Evolutionary conservation across 805 yeast genomes (phyloP).

Genomic region (Gaillardinia entomophila): DNA sequence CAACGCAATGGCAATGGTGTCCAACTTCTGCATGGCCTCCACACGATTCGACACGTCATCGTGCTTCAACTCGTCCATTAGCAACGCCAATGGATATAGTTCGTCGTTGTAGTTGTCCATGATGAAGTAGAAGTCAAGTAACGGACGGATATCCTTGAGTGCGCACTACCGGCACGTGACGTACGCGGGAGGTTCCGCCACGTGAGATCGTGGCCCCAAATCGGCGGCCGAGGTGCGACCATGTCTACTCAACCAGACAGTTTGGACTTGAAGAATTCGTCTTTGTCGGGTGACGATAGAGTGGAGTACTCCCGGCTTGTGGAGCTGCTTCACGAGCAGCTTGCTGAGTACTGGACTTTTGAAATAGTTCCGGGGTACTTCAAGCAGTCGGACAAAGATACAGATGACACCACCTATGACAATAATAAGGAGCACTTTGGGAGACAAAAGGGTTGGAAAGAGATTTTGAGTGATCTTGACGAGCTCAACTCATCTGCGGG

Average conservation of each 20-base stretch:
- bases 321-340: constrained; percentile 4
- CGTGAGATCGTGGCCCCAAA: too few relatives aligned
- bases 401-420: constrained; percentile 38
- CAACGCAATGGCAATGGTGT: constrained; percentile 89
- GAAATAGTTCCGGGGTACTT: constrained; percentile 39
- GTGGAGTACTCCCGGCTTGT: constrained; percentile 8
- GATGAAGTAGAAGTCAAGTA: constrained; percentile 1
- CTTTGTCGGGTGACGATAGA: constrained; percentile 14
- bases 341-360: constrained; percentile 24
- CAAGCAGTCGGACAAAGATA: constrained; percentile 35
- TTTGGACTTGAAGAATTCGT: constrained; percentile 27
- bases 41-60: constrained; percentile 93
- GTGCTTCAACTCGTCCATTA: constrained; percentile 95
- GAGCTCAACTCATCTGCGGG: constrained; percentile 17
- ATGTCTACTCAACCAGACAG: constrained; percentile 8
- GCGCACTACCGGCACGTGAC: too few relatives aligned
- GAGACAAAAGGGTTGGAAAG: constrained; percentile 28
- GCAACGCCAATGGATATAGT: constrained; percentile 87
- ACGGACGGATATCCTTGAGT: neutral
- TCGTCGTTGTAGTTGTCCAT: constrained; percentile 47
- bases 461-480: constrained; percentile 9
- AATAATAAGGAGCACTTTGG: constrained; percentile 42
- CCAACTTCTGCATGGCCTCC: constrained; percentile 89
- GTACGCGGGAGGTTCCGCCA: too few relatives aligned
- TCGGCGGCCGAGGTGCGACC: neutral